Conservation (phyloP, 2,329 filamentous ascomycete species). For the Monosporascus ibericus region DNA sequence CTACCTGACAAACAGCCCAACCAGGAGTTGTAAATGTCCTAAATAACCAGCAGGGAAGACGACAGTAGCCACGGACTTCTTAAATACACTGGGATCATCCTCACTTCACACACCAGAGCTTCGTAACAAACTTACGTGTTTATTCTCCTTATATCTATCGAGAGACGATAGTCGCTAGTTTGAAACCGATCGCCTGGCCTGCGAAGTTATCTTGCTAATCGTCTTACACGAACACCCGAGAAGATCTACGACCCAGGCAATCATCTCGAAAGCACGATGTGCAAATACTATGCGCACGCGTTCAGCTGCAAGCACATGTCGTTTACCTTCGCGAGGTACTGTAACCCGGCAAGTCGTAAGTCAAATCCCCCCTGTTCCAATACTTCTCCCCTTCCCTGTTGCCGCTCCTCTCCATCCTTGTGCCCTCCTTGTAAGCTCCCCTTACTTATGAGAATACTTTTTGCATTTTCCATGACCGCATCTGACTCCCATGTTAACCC, state of each 20-base stretch:
- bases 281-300: slow-evolving; percentile 32
- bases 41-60: background rate
- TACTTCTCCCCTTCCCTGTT: background rate
- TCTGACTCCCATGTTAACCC: too few relatives aligned
- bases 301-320: slow-evolving; percentile 29
- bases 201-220: too few relatives aligned
- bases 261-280: slow-evolving; percentile 21
- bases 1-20: background rate
- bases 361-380: background rate
- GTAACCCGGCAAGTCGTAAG: slow-evolving; percentile 21
- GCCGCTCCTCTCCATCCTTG: background rate
- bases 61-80: background rate
- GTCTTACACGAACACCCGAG: background rate
- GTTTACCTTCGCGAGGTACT: slow-evolving; percentile 30
- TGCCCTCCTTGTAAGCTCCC: background rate
- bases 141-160: too few relatives aligned
- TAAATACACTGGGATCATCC: background rate
- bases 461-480: background rate
- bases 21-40: background rate
- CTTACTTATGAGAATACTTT: background rate
- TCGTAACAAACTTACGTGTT: too few relatives aligned
- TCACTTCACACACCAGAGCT: too few relatives aligned
- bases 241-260: background rate
- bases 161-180: too few relatives aligned
- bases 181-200: too few relatives aligned